Percentiles rank a stretch among this genome's conserved stretches.
Conservation (phyloP, 1,284 basidiomycete genomes). For the Volvariella volvacea region DNA sequence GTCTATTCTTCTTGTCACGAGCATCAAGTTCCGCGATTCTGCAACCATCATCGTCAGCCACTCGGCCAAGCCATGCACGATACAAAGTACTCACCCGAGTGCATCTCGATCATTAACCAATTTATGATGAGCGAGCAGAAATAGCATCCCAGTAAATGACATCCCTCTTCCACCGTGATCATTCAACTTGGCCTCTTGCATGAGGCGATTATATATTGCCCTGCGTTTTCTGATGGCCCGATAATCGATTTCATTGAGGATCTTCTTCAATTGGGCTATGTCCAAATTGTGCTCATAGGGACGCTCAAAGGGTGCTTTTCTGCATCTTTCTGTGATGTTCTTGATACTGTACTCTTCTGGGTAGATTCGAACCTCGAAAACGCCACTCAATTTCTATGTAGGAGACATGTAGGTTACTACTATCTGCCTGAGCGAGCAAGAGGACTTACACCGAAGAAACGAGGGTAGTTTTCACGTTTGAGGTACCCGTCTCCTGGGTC, state of each 20-base stretch:
- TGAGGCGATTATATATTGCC: slow-evolving; percentile 67
- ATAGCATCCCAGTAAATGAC: slow-evolving; percentile 87
- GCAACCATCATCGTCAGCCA: slow-evolving; percentile 6
- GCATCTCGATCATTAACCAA: slow-evolving; percentile 87
- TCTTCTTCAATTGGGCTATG: slow-evolving; percentile 49
- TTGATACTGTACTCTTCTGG: slow-evolving; percentile 59
- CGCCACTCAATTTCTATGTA: slow-evolving; percentile 64
- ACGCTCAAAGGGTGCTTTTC: slow-evolving; percentile 16
- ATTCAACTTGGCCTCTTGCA: slow-evolving; percentile 79
- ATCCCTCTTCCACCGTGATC: slow-evolving; percentile 75
- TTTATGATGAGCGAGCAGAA: slow-evolving; percentile 87
- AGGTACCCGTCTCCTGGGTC: slow-evolving; percentile 77
- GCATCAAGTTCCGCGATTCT: slow-evolving; percentile 80
- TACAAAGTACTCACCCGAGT: slow-evolving; percentile 56
- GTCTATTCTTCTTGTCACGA: slow-evolving; percentile 70
- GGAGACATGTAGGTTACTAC: slow-evolving; percentile 3
- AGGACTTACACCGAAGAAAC: slow-evolving; percentile 76
- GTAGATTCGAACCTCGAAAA: slow-evolving; percentile 84
- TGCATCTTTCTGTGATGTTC: slow-evolving; percentile 49
- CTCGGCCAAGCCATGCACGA: not conserved
- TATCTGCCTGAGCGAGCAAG: not conserved
- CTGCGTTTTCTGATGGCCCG: slow-evolving; percentile 57
- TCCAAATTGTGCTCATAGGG: slow-evolving; percentile 47
- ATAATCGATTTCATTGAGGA: slow-evolving; percentile 64
- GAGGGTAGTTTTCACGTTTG: slow-evolving; percentile 62